These are phyloP conservation scores for Ulota crispa DNA, from an alignment of 225 moss, liverwort and hornwort species.

Conservation along the genomic window DNA sequence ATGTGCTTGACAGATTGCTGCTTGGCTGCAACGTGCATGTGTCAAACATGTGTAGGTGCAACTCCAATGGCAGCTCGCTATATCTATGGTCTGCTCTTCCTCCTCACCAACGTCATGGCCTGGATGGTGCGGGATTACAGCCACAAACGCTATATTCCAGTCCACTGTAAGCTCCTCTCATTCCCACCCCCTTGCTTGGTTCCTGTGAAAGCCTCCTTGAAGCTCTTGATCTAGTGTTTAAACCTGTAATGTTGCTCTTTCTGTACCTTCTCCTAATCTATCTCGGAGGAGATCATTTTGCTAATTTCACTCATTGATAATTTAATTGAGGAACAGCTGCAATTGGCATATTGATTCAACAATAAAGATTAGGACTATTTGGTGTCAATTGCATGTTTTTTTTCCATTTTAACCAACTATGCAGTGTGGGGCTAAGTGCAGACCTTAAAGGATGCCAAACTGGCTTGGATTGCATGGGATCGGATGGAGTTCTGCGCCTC, in stretches of 20 bases:
- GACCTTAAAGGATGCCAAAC: constrained; percentile 34
- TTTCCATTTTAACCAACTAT: neutral
- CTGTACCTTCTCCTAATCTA: neutral
- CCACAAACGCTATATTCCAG: constrained; percentile 35
- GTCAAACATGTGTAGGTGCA: constrained; percentile 59
- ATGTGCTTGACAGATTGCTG: constrained; percentile 40
- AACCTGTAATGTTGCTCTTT: neutral
- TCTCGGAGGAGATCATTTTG: no score
- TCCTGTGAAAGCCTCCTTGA: neutral
- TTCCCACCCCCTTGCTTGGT: neutral
- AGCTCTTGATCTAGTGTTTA: neutral
- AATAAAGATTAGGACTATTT: neutral
- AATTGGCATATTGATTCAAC: neutral
- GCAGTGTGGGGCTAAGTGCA: constrained; percentile 4
- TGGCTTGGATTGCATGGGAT: constrained; percentile 30
- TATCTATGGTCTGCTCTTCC: constrained; percentile 65
- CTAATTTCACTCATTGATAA: neutral
- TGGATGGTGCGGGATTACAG: constrained; percentile 86
- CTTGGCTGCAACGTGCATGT: constrained; percentile 59
- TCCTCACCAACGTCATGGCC: constrained; percentile 62
- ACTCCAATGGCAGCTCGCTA: constrained; percentile 64
- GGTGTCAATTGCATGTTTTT: neutral
- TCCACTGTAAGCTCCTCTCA: constrained; percentile 50
- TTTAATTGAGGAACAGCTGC: neutral
- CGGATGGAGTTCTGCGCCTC: constrained; percentile 39